Conservation (phyloP, 139 green algal species). For the Picochlorum costavermella region DNA sequence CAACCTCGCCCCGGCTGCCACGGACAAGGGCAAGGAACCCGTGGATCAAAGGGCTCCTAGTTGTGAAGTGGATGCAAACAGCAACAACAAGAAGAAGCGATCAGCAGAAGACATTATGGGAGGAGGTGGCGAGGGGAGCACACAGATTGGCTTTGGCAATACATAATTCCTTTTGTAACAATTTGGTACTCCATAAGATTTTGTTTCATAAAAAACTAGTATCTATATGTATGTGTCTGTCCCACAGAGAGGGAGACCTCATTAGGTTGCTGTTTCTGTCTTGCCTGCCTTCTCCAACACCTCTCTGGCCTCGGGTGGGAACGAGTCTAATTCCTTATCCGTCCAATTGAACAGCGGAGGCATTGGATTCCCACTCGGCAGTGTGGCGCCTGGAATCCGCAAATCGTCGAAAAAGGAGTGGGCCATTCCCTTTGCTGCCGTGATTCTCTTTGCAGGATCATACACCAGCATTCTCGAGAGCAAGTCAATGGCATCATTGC, state of each 20-base stretch:
- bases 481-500: conserved; percentile 79
- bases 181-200: too few species aligned
- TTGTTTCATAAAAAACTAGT: too few species aligned
- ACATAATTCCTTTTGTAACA: too few species aligned
- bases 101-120: background rate
- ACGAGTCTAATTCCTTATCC: conserved; percentile 64
- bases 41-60: background rate
- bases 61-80: background rate
- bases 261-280: background rate
- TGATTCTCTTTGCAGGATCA: conserved; percentile 64
- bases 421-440: conserved; percentile 60
- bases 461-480: conserved; percentile 84
- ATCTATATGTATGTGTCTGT: too few species aligned
- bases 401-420: conserved; percentile 98
- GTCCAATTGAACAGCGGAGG: conserved; percentile 91
- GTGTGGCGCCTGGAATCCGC: conserved; percentile 58
- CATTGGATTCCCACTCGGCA: conserved; percentile 73
- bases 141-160: too few species aligned
- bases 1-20: conserved; percentile 25
- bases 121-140: too few species aligned
- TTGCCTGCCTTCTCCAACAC: conserved; percentile 10
- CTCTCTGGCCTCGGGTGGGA: conserved; percentile 33
- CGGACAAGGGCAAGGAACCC: background rate
- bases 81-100: background rate
- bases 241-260: too few species aligned